Evolutionary conservation across 306 rosid genomes (phyloP), one percentile per base, ranked within the genome.

Genomic region (Lagenaria siceraria): DNA sequence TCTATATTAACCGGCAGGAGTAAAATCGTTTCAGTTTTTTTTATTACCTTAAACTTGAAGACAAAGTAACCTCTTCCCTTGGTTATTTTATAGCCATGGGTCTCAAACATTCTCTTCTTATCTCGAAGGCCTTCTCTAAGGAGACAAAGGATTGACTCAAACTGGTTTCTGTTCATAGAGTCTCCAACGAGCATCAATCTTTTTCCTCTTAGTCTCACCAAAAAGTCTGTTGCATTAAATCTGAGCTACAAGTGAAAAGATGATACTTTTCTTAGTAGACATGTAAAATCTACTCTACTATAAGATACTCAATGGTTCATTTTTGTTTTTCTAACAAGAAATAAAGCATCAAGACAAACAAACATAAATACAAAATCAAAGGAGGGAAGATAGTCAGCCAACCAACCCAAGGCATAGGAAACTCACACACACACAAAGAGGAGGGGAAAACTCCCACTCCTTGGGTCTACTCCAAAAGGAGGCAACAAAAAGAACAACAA

Each of bases 121-220:
- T 96, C 78, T 0, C 76, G 85, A 71, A 96, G 88, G 62, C 96
- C 98, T 81, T 90, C 93, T 38, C 85, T 88, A 72, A 95, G 90
- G 55, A 92, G 79, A 66, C 99, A 96, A 71, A 96, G 83, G 60
- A 92, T 90, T 60, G 99, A 96, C 91, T 96, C 97, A 61, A 87
- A 96, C 86, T 92, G 98, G 87, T 96, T 90, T 80, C 96, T 88
- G 74, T 92, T 96, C 93, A 96, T 89, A 53, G 99, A 92, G 84
- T 92, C 99, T 81, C 99, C 98, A 35, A 96, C 87, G 61, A 96
- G 90, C 96, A 96, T 88, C 69, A 96, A 81, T 74, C 80, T 82
- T 86, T 92, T 96, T 60, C 96, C 98, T 79, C 84, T 86, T 80
- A 92, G 79, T 84, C 96, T 90, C 80, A 8, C 81, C 88, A 92